These are phyloP conservation scores for Rhododendron mucronatum DNA, from an alignment of 148 eudicot genomes.

Conservation along the genomic window DNA sequence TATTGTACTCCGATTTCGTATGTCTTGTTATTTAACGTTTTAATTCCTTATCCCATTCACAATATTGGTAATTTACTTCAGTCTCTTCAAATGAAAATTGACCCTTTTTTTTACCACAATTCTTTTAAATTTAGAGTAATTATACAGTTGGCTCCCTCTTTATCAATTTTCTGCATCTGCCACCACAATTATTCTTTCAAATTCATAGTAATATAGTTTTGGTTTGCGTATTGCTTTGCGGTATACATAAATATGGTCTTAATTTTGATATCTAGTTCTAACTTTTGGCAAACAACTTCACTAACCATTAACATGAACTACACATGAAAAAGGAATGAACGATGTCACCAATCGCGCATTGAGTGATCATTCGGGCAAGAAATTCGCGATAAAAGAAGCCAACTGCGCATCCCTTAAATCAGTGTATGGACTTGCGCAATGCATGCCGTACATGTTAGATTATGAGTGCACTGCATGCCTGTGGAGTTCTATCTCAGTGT, in stretches of 20 bases:
- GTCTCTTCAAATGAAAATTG: too few species aligned
- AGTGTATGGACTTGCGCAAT: constrained; percentile 28
- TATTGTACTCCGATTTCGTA: too few species aligned
- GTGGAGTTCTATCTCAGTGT: neutral
- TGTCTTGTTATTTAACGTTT: too few species aligned
- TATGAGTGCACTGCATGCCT: constrained; percentile 22
- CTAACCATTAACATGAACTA: neutral
- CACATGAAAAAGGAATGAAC: neutral
- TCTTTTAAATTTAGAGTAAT: too few species aligned
- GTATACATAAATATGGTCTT: neutral
- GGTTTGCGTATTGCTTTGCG: neutral
- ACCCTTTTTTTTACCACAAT: too few species aligned
- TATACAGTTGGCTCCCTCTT: neutral
- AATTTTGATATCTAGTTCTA: neutral
- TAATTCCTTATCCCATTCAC: too few species aligned
- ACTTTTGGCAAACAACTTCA: neutral
- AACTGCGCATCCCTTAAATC: neutral
- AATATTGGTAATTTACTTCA: too few species aligned
- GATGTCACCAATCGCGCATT: constrained; percentile 7
- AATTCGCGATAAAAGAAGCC: constrained; percentile 11
- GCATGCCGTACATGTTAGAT: constrained; percentile 28
- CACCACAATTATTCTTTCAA: neutral
- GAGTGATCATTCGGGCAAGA: constrained; percentile 5
- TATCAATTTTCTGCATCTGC: neutral
- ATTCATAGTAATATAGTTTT: too few species aligned